phyloP scores from a whole-genome alignment of 2,329 filamentous ascomycete species.

The Zalaria obscura region DNA sequence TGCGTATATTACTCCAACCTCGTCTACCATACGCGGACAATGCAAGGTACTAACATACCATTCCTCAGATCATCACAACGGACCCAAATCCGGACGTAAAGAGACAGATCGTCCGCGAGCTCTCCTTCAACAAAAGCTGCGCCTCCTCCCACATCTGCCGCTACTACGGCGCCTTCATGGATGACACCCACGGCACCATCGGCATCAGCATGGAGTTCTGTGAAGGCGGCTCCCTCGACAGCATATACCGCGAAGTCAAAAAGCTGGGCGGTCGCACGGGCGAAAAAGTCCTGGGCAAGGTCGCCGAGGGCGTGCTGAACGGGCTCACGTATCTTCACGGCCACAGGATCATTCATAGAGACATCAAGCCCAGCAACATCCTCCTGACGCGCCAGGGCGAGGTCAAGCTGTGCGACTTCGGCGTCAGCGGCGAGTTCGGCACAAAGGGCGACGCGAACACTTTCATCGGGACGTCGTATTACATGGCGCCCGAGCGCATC shows the following conservation, averaged over 20 bases:
- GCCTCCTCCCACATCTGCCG: slow-evolving; percentile 91
- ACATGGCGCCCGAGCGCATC: slow-evolving; percentile 95
- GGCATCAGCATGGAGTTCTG: slow-evolving; percentile 99
- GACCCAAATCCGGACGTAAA: slow-evolving; percentile 97
- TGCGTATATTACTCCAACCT: slow-evolving; percentile 24
- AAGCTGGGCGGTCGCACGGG: slow-evolving; percentile 86
- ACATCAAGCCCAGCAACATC: slow-evolving; percentile 98
- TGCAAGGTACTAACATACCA: too few species aligned
- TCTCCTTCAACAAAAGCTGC: slow-evolving; percentile 96
- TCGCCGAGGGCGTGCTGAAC: slow-evolving; percentile 86
- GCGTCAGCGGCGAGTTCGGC: slow-evolving; percentile 92
- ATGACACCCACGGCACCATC: slow-evolving; percentile 90
- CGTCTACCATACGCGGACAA: too few species aligned
- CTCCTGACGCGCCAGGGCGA: slow-evolving; percentile 81
- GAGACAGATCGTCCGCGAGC: slow-evolving; percentile 91
- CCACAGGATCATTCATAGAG: slow-evolving; percentile 94
- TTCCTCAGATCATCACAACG: slow-evolving; percentile 79
- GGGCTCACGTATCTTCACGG: slow-evolving; percentile 90
- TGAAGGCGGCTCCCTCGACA: slow-evolving; percentile 89
- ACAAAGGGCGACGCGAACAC: slow-evolving; percentile 98
- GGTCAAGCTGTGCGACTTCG: slow-evolving; percentile 97
- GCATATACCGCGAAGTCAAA: slow-evolving; percentile 95
- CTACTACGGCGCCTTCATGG: slow-evolving; percentile 95
- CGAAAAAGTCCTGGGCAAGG: slow-evolving; percentile 93
- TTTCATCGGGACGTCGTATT: slow-evolving; percentile 97